phyloP scores from a whole-genome alignment of 2,329 filamentous ascomycete species.

The Hypoxylon sp. region DNA sequence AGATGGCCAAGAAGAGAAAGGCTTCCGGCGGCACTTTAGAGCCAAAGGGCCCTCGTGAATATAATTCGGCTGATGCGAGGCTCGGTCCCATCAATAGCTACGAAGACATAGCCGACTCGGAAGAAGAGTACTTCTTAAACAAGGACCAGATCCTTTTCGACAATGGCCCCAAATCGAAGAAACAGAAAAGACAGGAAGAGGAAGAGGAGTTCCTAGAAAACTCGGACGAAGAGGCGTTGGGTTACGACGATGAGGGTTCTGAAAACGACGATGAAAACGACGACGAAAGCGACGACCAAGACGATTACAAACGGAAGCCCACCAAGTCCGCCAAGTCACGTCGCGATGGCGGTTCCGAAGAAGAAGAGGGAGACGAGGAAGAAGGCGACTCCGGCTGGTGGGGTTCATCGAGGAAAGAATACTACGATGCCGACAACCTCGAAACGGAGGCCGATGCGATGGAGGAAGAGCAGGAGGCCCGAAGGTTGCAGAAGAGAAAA shows the following conservation, averaged over 20 bases:
- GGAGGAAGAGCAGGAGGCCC: constrained; percentile 91
- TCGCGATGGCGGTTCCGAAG: constrained; percentile 43
- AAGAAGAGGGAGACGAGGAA: constrained; percentile 59
- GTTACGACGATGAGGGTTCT: constrained; percentile 54
- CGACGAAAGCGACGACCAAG: constrained; percentile 53
- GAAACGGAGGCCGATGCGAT: constrained; percentile 66
- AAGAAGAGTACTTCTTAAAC: constrained; percentile 91
- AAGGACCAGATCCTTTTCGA: constrained; percentile 87
- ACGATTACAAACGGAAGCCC: constrained; percentile 54
- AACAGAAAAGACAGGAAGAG: constrained; percentile 73
- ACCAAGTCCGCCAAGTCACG: constrained; percentile 36
- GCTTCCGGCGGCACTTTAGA: constrained; percentile 59
- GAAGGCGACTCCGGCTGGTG: constrained; percentile 72
- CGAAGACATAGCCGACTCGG: constrained; percentile 89
- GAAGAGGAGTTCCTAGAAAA: constrained; percentile 67
- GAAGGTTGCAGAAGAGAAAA: constrained; percentile 88
- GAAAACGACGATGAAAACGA: no score
- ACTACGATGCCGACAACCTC: constrained; percentile 83
- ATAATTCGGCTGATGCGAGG: constrained; percentile 66
- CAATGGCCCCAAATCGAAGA: constrained; percentile 80
- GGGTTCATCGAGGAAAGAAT: constrained; percentile 87
- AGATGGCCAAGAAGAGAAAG: constrained; percentile 76
- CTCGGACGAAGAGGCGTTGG: constrained; percentile 70
- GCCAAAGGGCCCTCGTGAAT: constrained; percentile 61
- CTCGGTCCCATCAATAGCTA: constrained; percentile 69